Base-by-base conservation (phyloP, 1,139 yeast species). In the Debaryomyces udenii region DNA sequence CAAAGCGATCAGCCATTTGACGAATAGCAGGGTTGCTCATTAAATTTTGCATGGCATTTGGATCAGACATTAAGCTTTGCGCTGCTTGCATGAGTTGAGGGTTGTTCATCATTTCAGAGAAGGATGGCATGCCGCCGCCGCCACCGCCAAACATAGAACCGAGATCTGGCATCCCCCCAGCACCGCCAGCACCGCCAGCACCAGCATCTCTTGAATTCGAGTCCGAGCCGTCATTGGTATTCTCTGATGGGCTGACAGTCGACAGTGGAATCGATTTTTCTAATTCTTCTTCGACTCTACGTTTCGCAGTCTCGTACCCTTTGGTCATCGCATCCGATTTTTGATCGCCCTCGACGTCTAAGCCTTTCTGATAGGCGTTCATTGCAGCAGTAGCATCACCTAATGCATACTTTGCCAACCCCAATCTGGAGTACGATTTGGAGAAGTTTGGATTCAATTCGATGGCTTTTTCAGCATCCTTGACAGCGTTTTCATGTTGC, bases 41-140 rank as follows among this genome's bases (percentile, higher is more conserved):
- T 62, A 91, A 69, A 42, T 82, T 81, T 48, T 70, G 75, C 72
- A 91, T 70, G 37, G 96, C 91, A 33, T 71, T 77, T 24, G 98
- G 98, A 62, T 91, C 84, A 45, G 82, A 80, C 96, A 91, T 90
- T 86, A 93, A 80, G 59, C 81, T 81, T 63, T 89, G 94, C 30
- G 98, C 98, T 57, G 95, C 94, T 67, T 86, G 89, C 88, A 85
- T 85, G 46, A 93, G 64, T 64, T 84, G 90, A 13, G 98, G 98
- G 66, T 91, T 89, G 68, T 79, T 84, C 83, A 93, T 76, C 71
- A 91, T 66, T 14, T 81, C 81, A 10, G 74, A 59, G 36, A 78
- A 62, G 39, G 64, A 58, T 42, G 80, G 80, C 71, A 79, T 72
- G 38, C 88, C 87, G 39, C 87, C 86, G 37, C 79, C 80, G 20